phyloP scores from a whole-genome alignment of 2,329 filamentous ascomycete genomes.

The Ceratocystis papillata region DNA sequence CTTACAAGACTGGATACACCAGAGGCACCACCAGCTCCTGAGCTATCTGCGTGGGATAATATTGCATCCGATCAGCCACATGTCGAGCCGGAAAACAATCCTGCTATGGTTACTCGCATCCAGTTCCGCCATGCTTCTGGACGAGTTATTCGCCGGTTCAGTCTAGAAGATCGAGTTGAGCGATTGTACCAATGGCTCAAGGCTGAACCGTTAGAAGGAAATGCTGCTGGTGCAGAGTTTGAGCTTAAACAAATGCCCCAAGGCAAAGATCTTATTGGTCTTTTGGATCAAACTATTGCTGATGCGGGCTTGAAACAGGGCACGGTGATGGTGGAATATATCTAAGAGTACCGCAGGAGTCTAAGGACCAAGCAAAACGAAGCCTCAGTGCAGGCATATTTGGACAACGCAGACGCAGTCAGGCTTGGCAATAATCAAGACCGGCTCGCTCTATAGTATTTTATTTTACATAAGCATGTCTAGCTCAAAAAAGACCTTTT shows the following conservation, averaged over 20 bases:
- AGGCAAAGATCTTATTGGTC: slow-evolving; percentile 71
- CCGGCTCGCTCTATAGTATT: too few relatives aligned
- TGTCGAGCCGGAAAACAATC: slow-evolving; percentile 61
- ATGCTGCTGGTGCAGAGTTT: slow-evolving; percentile 63
- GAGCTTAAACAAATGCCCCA: slow-evolving; percentile 72
- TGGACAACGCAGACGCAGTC: too few relatives aligned
- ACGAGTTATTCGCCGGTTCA: slow-evolving; percentile 78
- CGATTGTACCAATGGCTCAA: slow-evolving; percentile 96
- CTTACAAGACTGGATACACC: slow-evolving; percentile 55
- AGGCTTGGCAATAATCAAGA: too few relatives aligned
- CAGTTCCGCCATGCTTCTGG: slow-evolving; percentile 83
- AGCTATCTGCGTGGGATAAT: slow-evolving; percentile 46
- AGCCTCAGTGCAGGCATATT: background rate
- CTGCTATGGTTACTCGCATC: slow-evolving; percentile 68
- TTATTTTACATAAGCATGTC: too few relatives aligned
- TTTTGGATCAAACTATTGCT: slow-evolving; percentile 61
- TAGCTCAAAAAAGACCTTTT: background rate
- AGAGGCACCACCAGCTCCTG: slow-evolving; percentile 33
- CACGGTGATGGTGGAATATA: slow-evolving; percentile 89
- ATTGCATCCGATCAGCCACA: slow-evolving; percentile 68
- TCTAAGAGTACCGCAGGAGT: slow-evolving; percentile 42
- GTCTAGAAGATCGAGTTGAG: slow-evolving; percentile 61
- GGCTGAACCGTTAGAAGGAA: slow-evolving; percentile 65
- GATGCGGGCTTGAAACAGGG: slow-evolving; percentile 82
- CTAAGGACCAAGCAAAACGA: background rate